Evolutionary conservation across 192 early-diverging fungal genomes (phyloP).

Genomic region (Gigaspora rosea): DNA sequence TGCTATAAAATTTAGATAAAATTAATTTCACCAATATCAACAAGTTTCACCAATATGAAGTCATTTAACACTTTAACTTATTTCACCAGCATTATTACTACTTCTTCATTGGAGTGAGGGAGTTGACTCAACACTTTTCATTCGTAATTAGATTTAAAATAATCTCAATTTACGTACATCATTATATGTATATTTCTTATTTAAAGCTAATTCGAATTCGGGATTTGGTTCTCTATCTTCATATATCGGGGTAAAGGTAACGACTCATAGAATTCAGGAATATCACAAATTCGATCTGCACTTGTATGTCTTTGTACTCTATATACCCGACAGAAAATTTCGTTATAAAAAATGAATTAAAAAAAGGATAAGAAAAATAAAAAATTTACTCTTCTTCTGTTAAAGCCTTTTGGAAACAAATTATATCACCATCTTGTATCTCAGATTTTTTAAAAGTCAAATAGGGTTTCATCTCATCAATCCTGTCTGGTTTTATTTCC

Average conservation of each 20-base stretch:
- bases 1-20: too few relatives aligned
- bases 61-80: too few relatives aligned
- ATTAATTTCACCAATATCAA: too few relatives aligned
- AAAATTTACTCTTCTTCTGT: constrained; percentile 48
- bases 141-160: not conserved
- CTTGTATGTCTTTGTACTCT: too few relatives aligned
- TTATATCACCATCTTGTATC: constrained; percentile 92
- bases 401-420: constrained; percentile 73
- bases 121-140: too few relatives aligned
- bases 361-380: not conserved
- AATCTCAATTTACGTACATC: constrained; percentile 26
- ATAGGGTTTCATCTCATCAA: constrained; percentile 71
- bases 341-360: not conserved
- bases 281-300: too few relatives aligned
- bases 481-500: constrained; percentile 94
- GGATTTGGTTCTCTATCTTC: constrained; percentile 39
- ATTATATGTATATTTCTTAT: constrained; percentile 70
- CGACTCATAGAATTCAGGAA: too few relatives aligned
- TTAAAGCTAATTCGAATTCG: constrained; percentile 54
- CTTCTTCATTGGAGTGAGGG: too few relatives aligned
- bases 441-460: constrained; percentile 73
- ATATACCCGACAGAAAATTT: too few relatives aligned
- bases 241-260: too few relatives aligned
- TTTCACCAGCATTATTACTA: too few relatives aligned
- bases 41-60: too few relatives aligned